Percentiles rank a stretch among this genome's conserved stretches.
phyloP scores from a whole-genome alignment of 441 rosid genomes.

The Arabidopsis lyrata region DNA sequence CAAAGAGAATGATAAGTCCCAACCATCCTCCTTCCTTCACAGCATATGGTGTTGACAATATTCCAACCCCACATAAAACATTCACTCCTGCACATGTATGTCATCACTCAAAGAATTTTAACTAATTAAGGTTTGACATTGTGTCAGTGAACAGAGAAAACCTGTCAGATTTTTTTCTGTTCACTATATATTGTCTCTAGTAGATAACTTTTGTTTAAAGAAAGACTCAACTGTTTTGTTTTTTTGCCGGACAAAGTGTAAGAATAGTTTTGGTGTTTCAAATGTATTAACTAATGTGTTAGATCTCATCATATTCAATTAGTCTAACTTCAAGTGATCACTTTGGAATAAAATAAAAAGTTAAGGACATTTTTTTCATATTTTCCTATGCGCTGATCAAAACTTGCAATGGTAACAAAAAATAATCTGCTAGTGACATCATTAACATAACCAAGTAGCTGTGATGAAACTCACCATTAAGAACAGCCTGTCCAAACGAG shows the following conservation, averaged over 20 bases:
- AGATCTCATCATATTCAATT: neutral
- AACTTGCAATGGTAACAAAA: neutral
- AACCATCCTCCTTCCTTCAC: conserved; percentile 95
- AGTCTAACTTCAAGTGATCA: conserved; percentile 2
- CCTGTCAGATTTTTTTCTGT: neutral
- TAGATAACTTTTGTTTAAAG: neutral
- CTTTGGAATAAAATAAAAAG: neutral
- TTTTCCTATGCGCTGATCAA: neutral
- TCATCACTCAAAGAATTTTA: neutral
- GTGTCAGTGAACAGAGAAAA: neutral
- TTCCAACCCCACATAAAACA: conserved; percentile 94
- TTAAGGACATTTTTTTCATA: no score
- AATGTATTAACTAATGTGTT: neutral
- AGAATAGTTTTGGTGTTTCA: neutral
- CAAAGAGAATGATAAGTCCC: conserved; percentile 66
- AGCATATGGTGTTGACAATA: conserved; percentile 88
- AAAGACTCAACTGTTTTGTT: neutral
- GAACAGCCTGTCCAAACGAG: conserved; percentile 79
- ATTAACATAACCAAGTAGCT: conserved; percentile 11
- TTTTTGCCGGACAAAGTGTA: neutral
- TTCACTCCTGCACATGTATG: conserved; percentile 67
- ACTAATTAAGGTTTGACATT: neutral
- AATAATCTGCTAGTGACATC: neutral
- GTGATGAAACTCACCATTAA: conserved; percentile 72
- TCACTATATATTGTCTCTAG: conserved; percentile 6